These are phyloP conservation scores for Lactifluus pinguis DNA, from an alignment of 768 basidiomycete genomes.

Conservation along the genomic window DNA sequence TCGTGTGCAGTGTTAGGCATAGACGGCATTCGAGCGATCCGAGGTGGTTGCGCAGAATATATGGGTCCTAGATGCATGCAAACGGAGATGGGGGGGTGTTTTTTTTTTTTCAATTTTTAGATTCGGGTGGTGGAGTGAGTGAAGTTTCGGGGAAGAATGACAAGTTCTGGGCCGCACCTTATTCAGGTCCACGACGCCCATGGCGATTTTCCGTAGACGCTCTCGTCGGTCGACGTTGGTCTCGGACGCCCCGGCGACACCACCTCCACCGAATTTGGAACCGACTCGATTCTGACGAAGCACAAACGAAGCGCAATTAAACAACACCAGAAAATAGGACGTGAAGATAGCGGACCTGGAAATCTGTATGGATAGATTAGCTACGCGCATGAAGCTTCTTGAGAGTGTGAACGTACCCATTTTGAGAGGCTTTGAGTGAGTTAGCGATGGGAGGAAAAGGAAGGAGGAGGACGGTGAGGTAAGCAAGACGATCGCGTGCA, in stretches of 20 bases:
- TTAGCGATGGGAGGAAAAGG: too few species aligned
- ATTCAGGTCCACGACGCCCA: constrained; percentile 96
- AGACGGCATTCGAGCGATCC: constrained; percentile 98
- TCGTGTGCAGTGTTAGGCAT: constrained; percentile 97
- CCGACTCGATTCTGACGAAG: constrained; percentile 77
- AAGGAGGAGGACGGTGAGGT: background rate
- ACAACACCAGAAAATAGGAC: background rate
- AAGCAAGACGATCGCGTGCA: constrained; percentile 4
- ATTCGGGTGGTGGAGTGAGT: background rate
- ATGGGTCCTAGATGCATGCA: constrained; percentile 63
- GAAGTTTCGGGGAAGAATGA: too few species aligned
- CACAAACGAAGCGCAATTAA: background rate
- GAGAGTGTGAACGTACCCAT: constrained; percentile 15
- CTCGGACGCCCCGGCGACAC: constrained; percentile 92
- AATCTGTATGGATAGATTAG: constrained; percentile 3
- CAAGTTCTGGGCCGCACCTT: constrained; percentile 47
- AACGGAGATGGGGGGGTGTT: background rate
- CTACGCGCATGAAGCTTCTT: background rate
- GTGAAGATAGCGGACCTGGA: constrained; percentile 7
- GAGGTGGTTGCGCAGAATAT: constrained; percentile 96
- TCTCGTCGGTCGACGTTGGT: constrained; percentile 93
- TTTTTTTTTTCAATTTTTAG: too few species aligned
- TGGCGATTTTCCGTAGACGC: constrained; percentile 85
- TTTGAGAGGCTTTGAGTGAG: background rate
- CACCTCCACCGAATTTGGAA: constrained; percentile 92